phyloP scores from a whole-genome alignment of 106 monocot genomes.

The Dioscorea alata region DNA sequence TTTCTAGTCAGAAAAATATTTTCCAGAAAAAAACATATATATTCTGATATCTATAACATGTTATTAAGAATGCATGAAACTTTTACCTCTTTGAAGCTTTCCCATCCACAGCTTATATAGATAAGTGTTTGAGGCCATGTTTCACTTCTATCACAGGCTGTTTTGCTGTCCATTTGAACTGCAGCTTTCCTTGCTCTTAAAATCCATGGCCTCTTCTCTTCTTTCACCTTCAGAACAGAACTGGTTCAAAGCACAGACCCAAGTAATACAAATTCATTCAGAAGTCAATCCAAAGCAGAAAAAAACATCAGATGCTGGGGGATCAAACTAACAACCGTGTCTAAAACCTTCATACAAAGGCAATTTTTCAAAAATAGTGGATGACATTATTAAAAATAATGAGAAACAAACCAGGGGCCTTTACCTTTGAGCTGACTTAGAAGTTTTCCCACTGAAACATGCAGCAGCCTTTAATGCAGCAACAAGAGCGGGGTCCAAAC shows the following conservation, averaged over 20 bases:
- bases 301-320: too few species aligned
- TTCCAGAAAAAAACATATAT: too few species aligned
- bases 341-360: too few species aligned
- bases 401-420: background rate
- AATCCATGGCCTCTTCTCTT: conserved; percentile 98
- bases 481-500: conserved; percentile 60
- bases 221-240: conserved; percentile 53
- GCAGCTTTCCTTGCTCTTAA: conserved; percentile 83
- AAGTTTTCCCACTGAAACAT: conserved; percentile 28
- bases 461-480: conserved; percentile 47
- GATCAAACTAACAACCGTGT: too few species aligned
- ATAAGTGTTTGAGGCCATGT: conserved; percentile 81
- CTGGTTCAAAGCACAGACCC: conserved; percentile 14
- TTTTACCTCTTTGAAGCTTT: conserved; percentile 92
- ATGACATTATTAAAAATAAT: background rate
- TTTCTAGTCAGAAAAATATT: too few species aligned
- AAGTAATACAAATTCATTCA: too few species aligned
- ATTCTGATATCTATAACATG: too few species aligned
- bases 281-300: too few species aligned
- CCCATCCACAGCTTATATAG: conserved; percentile 99
- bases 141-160: conserved; percentile 35
- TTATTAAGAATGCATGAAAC: too few species aligned
- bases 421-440: conserved; percentile 39
- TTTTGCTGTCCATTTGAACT: conserved; percentile 71
- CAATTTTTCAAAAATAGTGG: background rate